Evolutionary conservation across 2,329 filamentous ascomycete species (phyloP).

Genomic region (Curvularia hawaiiensis): DNA sequence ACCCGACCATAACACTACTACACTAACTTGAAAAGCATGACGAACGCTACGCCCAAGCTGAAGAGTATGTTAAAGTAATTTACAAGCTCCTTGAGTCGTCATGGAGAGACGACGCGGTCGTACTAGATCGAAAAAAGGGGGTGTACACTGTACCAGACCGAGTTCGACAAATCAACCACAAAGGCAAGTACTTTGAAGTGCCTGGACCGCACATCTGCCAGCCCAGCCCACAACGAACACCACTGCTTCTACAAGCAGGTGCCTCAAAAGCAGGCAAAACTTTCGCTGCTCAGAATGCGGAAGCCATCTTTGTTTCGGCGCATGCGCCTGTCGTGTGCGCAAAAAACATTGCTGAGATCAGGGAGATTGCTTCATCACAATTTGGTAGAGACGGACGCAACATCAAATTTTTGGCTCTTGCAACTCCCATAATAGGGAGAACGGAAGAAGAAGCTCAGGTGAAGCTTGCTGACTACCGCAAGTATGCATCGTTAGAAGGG

Average conservation of each 20-base stretch:
- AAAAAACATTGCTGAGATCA: slow-evolving; percentile 67
- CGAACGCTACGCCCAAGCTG: slow-evolving; percentile 69
- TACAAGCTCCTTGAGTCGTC: slow-evolving; percentile 73
- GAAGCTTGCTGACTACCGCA: slow-evolving; percentile 66
- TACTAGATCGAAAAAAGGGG: slow-evolving; percentile 62
- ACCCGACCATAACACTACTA: slow-evolving; percentile 64
- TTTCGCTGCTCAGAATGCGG: slow-evolving; percentile 73
- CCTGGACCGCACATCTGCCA: slow-evolving; percentile 69
- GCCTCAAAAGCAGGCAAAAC: slow-evolving; percentile 68
- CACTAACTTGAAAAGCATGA: slow-evolving; percentile 58
- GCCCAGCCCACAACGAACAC: slow-evolving; percentile 71
- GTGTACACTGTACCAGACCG: slow-evolving; percentile 64
- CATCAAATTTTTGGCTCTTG: slow-evolving; percentile 71
- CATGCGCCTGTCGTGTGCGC: slow-evolving; percentile 67
- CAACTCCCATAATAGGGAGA: slow-evolving; percentile 67
- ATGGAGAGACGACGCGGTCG: slow-evolving; percentile 70
- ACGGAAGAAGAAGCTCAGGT: slow-evolving; percentile 70
- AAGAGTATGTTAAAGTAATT: slow-evolving; percentile 72
- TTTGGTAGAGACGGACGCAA: slow-evolving; percentile 61
- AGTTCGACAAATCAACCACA: slow-evolving; percentile 69
- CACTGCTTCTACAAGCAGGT: slow-evolving; percentile 72
- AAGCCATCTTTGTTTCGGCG: slow-evolving; percentile 72
- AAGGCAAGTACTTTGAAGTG: slow-evolving; percentile 68
- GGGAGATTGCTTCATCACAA: slow-evolving; percentile 59
- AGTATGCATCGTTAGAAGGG: slow-evolving; percentile 68